Evolutionary conservation across 1,139 yeast species (phyloP).

Genomic region (Trichomonascaceae sp.): DNA sequence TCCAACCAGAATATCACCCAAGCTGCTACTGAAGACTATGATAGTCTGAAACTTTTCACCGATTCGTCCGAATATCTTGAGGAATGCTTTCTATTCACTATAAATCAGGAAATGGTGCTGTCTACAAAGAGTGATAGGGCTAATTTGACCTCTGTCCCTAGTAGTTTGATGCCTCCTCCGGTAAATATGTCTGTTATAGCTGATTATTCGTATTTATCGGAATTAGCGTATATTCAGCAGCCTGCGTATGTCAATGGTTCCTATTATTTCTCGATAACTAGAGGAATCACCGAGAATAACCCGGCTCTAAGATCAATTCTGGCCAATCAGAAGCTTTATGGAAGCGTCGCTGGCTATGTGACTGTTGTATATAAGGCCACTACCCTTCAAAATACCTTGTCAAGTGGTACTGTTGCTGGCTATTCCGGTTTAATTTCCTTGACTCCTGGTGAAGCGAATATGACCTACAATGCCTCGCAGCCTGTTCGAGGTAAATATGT

Average conservation of each 20-base stretch:
- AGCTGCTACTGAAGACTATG: slow-evolving; percentile 11
- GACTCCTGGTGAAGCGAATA: slow-evolving; percentile 18
- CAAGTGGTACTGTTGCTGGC: slow-evolving; percentile 38
- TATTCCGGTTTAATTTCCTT: slow-evolving; percentile 29
- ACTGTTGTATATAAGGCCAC: slow-evolving; percentile 60
- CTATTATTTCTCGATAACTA: slow-evolving; percentile 22
- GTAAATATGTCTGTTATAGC: slow-evolving; percentile 9
- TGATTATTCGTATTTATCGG: slow-evolving; percentile 11
- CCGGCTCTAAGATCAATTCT: slow-evolving; percentile 18
- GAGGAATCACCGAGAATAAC: slow-evolving; percentile 22
- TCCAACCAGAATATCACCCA: slow-evolving; percentile 21
- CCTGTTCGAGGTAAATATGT: slow-evolving; percentile 2
- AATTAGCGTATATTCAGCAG: slow-evolving; percentile 20
- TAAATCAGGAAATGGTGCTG: slow-evolving; percentile 8
- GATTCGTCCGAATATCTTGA: slow-evolving; percentile 25
- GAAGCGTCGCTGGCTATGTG: slow-evolving; percentile 58
- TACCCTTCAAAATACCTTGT: slow-evolving; percentile 45
- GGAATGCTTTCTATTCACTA: slow-evolving; percentile 22
- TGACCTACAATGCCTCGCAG: not conserved
- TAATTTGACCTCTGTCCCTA: not conserved
- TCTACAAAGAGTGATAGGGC: not conserved
- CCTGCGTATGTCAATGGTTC: slow-evolving; percentile 17
- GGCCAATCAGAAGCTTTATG: slow-evolving; percentile 11
- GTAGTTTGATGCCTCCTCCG: slow-evolving; percentile 16
- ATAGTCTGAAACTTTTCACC: slow-evolving; percentile 19